Base-by-base conservation (phyloP, 2,329 filamentous ascomycete species). In the Alternaria gansuensis region DNA sequence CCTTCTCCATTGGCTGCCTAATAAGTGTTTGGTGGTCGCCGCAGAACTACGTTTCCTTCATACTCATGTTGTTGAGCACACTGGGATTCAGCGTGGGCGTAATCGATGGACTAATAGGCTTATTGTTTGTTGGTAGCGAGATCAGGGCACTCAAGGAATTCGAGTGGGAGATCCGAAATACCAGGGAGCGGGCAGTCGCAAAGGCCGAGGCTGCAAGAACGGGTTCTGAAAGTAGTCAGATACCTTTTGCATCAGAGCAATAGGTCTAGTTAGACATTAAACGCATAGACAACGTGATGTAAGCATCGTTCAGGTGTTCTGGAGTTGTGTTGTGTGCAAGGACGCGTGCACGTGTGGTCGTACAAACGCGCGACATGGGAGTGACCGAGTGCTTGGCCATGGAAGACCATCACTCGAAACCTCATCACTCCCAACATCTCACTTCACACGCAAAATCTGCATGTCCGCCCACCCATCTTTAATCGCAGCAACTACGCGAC, bases 1-100 rank as follows among this genome's bases (percentile, higher is more conserved):
- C 85, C 3, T 77, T 94, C 26, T 87, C 90, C 54, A 80, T 94
- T 17, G 91, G 83, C 23, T 96, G 92, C 76, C 84, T 93, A 52
- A 81, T 95, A 0, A 93, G 86, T 5, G 87, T 96, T 2, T 98
- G 93, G 93, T 97, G 92, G 86, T 88, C 87, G 50, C 90, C 90
- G 7, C 80, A 81, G 54, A 89, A 90, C 60, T 96, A 87, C 64
- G 88, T 95, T 5, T 82, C 90, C 0, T 97, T 97, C 73, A 81
- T 95, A 8, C 82, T 98, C 49, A 87, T 93, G 78, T 78, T 98
- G 2, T 73, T 96, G 21, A 91, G 90, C 73, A 92, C 89, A n/a
- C 77, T 98, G 14, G 87, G 88, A 2, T 83, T 98, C 33, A 85
- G 85, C 14, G 87, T 88, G 4, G 94, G 94, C 0, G 85, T 92